Percentiles rank a stretch among this genome's conserved stretches.
These are phyloP conservation scores for Trichoderma simmonsii DNA, from an alignment of 2,329 filamentous ascomycete genomes.

Conservation along the genomic window DNA sequence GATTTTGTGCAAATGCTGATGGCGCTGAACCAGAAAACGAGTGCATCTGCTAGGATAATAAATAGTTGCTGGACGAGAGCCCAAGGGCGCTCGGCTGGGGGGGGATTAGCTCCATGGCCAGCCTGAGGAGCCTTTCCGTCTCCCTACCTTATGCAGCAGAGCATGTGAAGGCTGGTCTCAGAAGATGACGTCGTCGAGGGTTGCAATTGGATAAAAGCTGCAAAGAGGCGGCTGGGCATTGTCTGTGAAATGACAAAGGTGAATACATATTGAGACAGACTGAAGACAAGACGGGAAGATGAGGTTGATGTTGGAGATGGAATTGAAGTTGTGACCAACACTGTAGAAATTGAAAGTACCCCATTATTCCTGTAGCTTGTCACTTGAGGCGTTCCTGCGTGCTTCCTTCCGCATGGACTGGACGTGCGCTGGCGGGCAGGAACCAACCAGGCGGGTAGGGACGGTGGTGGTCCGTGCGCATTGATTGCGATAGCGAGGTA, in stretches of 20 bases:
- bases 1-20: neutral
- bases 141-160: neutral
- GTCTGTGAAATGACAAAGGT: neutral
- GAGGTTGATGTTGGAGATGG: neutral
- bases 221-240: neutral
- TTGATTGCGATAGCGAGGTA: slow-evolving; percentile 17
- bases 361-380: slow-evolving; percentile 5
- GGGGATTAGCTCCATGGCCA: neutral
- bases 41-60: neutral
- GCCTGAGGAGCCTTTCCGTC: neutral
- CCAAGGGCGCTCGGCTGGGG: neutral
- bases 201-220: neutral
- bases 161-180: neutral
- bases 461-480: slow-evolving; percentile 11
- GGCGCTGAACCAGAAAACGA: neutral
- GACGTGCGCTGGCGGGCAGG: neutral
- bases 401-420: neutral
- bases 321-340: neutral
- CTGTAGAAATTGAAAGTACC: neutral
- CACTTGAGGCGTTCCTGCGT: slow-evolving; percentile 11
- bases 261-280: neutral
- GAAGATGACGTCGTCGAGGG: neutral
- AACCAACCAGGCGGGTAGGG: neutral
- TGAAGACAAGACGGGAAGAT: neutral
- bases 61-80: neutral